Evolutionary conservation across 1,284 basidiomycete genomes (phyloP).

Genomic region (Cutaneotrichosporon cutaneum): DNA sequence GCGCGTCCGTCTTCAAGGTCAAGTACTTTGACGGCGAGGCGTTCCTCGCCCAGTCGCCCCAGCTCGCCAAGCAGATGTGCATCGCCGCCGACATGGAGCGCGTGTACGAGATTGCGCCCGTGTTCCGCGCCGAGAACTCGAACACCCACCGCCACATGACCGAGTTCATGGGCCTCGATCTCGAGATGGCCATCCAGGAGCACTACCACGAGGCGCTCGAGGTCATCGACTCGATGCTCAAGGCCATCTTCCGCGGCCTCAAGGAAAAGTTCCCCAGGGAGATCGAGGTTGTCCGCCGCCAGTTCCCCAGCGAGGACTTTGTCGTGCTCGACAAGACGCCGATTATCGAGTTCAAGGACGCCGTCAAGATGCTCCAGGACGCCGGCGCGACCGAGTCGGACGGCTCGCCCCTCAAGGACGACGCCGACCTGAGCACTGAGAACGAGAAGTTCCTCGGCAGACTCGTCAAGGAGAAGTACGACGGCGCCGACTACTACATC

Average conservation of each 20-base stretch:
- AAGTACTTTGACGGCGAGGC: slow-evolving; percentile 94
- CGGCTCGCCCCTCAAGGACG: slow-evolving; percentile 59
- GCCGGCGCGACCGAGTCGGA: slow-evolving; percentile 65
- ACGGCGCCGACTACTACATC: slow-evolving; percentile 92
- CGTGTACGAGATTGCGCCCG: slow-evolving; percentile 90
- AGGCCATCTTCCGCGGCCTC: slow-evolving; percentile 78
- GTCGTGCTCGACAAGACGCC: slow-evolving; percentile 79
- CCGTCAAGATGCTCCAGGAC: slow-evolving; percentile 77
- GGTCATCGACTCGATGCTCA: slow-evolving; percentile 76
- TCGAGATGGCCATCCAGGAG: slow-evolving; percentile 98
- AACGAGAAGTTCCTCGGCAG: slow-evolving; percentile 87
- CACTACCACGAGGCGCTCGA: slow-evolving; percentile 97
- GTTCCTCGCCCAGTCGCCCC: slow-evolving; percentile 93
- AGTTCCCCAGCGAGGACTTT: slow-evolving; percentile 89
- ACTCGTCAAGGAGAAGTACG: slow-evolving; percentile 83
- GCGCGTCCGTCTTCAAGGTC: slow-evolving; percentile 96
- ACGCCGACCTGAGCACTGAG: slow-evolving; percentile 74
- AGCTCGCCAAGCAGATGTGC: slow-evolving; percentile 98
- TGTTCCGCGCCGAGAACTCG: slow-evolving; percentile 95
- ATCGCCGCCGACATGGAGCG: slow-evolving; percentile 97
- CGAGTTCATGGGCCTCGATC: slow-evolving; percentile 97
- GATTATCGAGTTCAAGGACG: slow-evolving; percentile 80
- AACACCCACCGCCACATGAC: slow-evolving; percentile 98
- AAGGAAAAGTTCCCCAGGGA: slow-evolving; percentile 72
- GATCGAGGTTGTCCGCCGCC: slow-evolving; percentile 76